Conservation (phyloP, 352 stramenopile species). For the Pythium insidiosum region DNA sequence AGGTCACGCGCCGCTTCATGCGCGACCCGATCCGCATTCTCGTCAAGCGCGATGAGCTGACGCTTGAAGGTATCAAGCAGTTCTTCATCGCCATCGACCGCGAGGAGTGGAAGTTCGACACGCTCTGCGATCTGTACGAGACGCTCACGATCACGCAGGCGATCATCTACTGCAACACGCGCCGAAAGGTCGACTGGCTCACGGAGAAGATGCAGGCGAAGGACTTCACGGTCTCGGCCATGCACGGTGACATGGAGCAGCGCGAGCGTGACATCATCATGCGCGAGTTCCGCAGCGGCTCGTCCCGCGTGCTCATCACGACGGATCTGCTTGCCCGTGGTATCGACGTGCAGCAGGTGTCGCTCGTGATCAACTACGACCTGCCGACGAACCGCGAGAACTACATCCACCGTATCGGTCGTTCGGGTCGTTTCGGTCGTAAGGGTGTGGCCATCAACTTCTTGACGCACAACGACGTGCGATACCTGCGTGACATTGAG, state of each 20-base stretch:
- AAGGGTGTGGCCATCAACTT: slow-evolving; percentile 99
- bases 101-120: slow-evolving; percentile 99
- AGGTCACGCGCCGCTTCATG: slow-evolving; percentile 99
- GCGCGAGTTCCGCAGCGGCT: slow-evolving; percentile 99
- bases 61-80: slow-evolving; percentile 96
- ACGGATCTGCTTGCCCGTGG: slow-evolving; percentile 98
- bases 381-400: slow-evolving; percentile 99
- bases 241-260: slow-evolving; percentile 99
- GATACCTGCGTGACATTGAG: slow-evolving; percentile 99
- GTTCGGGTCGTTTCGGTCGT: slow-evolving; percentile 98
- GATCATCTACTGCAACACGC: slow-evolving; percentile 99
- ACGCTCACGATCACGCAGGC: slow-evolving; percentile 98
- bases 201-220: slow-evolving; percentile 98
- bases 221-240: slow-evolving; percentile 99
- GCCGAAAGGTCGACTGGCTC: slow-evolving; percentile 98
- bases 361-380: slow-evolving; percentile 99
- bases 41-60: slow-evolving; percentile 99
- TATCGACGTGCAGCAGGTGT: slow-evolving; percentile 99
- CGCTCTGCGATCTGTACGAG: slow-evolving; percentile 97
- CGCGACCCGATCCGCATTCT: slow-evolving; percentile 98
- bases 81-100: slow-evolving; percentile 98
- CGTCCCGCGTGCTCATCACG: slow-evolving; percentile 98
- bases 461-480: slow-evolving; percentile 96
- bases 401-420: slow-evolving; percentile 99
- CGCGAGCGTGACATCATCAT: slow-evolving; percentile 99